Evolutionary conservation across 257 asterid genomes (phyloP), one percentile per base, ranked within the genome.

Genomic region (Nicotiana attenuata): DNA sequence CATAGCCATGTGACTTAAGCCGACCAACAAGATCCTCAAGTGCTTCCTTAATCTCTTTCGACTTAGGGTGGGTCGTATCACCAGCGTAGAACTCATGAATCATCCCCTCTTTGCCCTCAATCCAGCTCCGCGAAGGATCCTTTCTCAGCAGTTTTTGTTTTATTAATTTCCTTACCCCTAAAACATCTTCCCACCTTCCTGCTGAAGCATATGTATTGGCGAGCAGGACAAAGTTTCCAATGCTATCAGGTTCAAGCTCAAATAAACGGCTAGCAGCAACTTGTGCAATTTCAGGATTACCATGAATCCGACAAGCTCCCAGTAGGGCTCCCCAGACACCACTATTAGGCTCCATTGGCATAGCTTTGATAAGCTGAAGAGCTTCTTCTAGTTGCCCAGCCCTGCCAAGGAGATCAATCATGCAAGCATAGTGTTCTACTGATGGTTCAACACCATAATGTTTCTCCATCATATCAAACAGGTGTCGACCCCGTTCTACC

Each of bases 291-390:
- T 90, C 91, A 10, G 93, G 85, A 76, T 93, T 88, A 28, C 81
- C 85, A 65, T 92, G 85, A 10, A 83, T 81, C 13, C 97, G 92
- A 76, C 96, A 90, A 22, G 96, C 90, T 67, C 93, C 98, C 4
- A 95, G 93, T 65, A 95, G 88, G 84, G 98, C 97, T 41, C 99
- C 98, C 99, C 99, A 93, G 7, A 92, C 82, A 47, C 94, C 87
- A 1, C 93, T 94, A 81, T 85, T 85, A 71, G 99, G 89, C 75
- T 89, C 89, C 82, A 89, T 83, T 6, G 96, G 94, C 99, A 93
- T 91, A 7, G 80, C 82, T 83, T 60, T 77, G 24, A 91, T 86
- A 24, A 95, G 88, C 20, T 84, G 45, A 0, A 90, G 85, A 4
- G 97, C 97, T 79, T 92, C 92, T 26, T 92, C 86, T 59, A 92